phyloP scores from a whole-genome alignment of 2,329 filamentous ascomycete species.

The Epicoccum nigrum region DNA sequence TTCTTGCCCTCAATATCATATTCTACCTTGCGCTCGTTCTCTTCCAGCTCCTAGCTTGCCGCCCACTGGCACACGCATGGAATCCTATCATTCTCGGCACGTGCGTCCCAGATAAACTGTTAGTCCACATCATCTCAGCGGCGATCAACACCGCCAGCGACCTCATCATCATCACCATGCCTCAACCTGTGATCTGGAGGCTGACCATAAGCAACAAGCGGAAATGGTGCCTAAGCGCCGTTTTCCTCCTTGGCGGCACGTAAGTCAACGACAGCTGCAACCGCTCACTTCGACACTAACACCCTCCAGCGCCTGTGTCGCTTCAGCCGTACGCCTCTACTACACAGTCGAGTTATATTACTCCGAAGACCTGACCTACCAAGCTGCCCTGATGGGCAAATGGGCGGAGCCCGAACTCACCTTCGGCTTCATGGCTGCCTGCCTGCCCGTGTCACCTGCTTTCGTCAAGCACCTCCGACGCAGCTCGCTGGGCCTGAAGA shows the following conservation, averaged over 20 bases:
- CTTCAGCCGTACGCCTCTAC: slow-evolving; percentile 20
- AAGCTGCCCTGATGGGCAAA: slow-evolving; percentile 21
- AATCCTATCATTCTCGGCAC: slow-evolving; percentile 19
- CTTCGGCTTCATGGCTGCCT: slow-evolving; percentile 23
- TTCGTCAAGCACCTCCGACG: slow-evolving; percentile 18
- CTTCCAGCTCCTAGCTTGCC: slow-evolving; percentile 26
- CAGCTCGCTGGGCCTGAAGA: background rate
- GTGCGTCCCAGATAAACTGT: slow-evolving; percentile 17
- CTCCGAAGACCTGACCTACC: slow-evolving; percentile 20
- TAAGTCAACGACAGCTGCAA: slow-evolving; percentile 4
- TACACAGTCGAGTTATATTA: slow-evolving; percentile 15
- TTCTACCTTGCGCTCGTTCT: slow-evolving; percentile 26
- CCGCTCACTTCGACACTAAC: background rate
- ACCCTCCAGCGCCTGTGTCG: slow-evolving; percentile 15
- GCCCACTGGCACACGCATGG: slow-evolving; percentile 23
- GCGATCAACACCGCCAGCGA: slow-evolving; percentile 28
- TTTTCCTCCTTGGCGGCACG: slow-evolving; percentile 21
- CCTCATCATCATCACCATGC: slow-evolving; percentile 24
- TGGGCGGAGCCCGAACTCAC: slow-evolving; percentile 24
- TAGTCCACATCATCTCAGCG: slow-evolving; percentile 25
- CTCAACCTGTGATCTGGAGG: slow-evolving; percentile 25
- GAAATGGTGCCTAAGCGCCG: slow-evolving; percentile 20
- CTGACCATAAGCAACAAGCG: slow-evolving; percentile 17
- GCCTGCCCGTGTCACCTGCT: slow-evolving; percentile 21
- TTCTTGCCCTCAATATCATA: slow-evolving; percentile 21